These are phyloP conservation scores for Jatropha multifida DNA, from an alignment of 441 rosid species.

Conservation along the genomic window DNA sequence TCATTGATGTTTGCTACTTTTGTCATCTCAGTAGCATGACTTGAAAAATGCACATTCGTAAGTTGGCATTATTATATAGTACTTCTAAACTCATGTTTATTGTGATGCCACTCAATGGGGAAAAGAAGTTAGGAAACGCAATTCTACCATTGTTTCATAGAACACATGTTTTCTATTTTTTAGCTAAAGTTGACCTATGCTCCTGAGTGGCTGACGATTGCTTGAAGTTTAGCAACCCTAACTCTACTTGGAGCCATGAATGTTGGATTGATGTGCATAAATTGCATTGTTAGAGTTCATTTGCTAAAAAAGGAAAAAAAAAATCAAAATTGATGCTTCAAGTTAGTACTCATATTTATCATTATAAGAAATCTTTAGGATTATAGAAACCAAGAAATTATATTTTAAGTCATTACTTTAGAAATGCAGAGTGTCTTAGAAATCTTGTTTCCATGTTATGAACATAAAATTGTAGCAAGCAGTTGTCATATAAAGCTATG, in stretches of 20 bases:
- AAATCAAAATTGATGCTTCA: not conserved
- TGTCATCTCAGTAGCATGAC: not conserved
- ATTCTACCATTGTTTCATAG: not conserved
- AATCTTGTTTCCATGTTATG: not conserved
- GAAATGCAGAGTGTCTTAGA: not conserved
- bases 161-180: too few relatives aligned
- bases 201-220: not conserved
- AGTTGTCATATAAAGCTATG: too few relatives aligned
- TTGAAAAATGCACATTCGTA: too few relatives aligned
- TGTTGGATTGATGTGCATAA: not conserved
- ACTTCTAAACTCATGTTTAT: not conserved
- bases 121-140: not conserved
- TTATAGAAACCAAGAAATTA: too few relatives aligned
- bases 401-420: not conserved
- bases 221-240: conserved; percentile 1
- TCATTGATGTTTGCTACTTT: not conserved
- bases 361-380: not conserved
- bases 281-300: not conserved
- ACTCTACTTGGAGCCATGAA: not conserved
- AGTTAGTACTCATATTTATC: too few relatives aligned
- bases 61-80: not conserved
- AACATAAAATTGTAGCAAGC: not conserved
- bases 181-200: not conserved
- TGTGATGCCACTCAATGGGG: not conserved
- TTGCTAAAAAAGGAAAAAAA: too few relatives aligned